phyloP scores from a whole-genome alignment of 495 filamentous ascomycete genomes.

The Penicillium ucsense region DNA sequence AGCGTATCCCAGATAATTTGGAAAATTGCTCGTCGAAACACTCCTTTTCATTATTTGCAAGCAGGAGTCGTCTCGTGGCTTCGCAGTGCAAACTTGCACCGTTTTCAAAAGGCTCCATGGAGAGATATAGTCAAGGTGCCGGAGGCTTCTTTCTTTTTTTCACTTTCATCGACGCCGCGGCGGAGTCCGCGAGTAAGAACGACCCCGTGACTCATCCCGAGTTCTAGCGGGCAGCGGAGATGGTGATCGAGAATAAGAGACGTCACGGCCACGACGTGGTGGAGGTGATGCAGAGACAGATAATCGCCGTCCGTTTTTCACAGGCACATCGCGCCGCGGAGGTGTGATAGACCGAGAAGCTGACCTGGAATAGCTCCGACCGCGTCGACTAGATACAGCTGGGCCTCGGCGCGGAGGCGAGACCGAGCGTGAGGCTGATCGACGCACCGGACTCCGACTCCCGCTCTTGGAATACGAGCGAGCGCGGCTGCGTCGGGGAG shows the following conservation, averaged over 20 bases:
- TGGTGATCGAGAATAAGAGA: conserved; percentile 19
- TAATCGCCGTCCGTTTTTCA: conserved; percentile 10
- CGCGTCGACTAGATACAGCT: conserved; percentile 6
- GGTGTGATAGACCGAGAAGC: conserved; percentile 27
- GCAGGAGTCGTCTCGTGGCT: too few species aligned
- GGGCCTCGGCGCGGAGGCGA: conserved; percentile 22
- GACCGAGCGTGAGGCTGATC: conserved; percentile 27
- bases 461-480: conserved; percentile 22
- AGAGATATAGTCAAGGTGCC: too few species aligned
- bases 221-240: conserved; percentile 18
- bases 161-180: conserved; percentile 17
- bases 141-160: too few species aligned
- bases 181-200: conserved; percentile 21
- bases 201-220: conserved; percentile 10
- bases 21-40: too few species aligned
- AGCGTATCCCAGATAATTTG: too few species aligned
- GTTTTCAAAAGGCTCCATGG: too few species aligned
- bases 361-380: conserved; percentile 25
- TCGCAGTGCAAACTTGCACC: too few species aligned
- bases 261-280: conserved; percentile 12
- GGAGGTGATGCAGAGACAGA: conserved; percentile 24
- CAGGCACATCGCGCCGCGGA: conserved; percentile 11
- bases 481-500: conserved; percentile 17
- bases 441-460: conserved; percentile 18
- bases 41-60: too few species aligned